phyloP scores from a whole-genome alignment of 2,329 filamentous ascomycete genomes.

The Cercospora sp. region DNA sequence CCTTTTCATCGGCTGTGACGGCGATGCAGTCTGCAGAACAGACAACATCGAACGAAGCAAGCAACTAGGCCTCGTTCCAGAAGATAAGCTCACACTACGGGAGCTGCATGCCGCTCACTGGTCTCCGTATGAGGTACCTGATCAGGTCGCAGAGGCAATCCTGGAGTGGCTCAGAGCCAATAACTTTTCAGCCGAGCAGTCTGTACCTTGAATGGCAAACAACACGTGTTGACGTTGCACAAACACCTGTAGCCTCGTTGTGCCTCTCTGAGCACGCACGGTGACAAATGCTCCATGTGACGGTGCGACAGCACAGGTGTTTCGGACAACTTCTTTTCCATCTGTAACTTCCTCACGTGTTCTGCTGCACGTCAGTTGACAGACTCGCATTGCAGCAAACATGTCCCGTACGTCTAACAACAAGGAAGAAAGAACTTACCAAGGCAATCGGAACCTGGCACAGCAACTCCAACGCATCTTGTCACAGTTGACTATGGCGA shows the following conservation, averaged over 20 bases:
- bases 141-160: constrained; percentile 26
- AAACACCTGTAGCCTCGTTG: not conserved
- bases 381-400: not conserved
- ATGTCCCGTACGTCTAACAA: not conserved
- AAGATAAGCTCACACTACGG: constrained; percentile 22
- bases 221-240: not conserved
- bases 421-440: not conserved
- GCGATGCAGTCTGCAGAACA: constrained; percentile 31
- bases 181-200: constrained; percentile 16
- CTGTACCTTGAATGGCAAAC: constrained; percentile 6
- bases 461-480: not conserved
- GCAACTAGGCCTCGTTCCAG: constrained; percentile 26
- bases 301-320: not conserved
- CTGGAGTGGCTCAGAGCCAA: constrained; percentile 25
- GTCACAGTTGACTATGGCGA: not conserved
- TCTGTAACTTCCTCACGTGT: not conserved
- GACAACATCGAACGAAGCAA: constrained; percentile 25
- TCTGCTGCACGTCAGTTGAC: not conserved
- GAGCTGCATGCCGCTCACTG: constrained; percentile 31
- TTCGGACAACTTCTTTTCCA: not conserved
- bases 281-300: constrained; percentile 6
- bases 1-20: constrained; percentile 39
- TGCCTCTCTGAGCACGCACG: not conserved
- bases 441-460: not conserved
- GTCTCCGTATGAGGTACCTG: constrained; percentile 32